A percentile compares a stretch with the other conserved stretches of the same genome.
Conservation (phyloP, 2,329 filamentous ascomycete genomes). For the Cercospora sp. region DNA sequence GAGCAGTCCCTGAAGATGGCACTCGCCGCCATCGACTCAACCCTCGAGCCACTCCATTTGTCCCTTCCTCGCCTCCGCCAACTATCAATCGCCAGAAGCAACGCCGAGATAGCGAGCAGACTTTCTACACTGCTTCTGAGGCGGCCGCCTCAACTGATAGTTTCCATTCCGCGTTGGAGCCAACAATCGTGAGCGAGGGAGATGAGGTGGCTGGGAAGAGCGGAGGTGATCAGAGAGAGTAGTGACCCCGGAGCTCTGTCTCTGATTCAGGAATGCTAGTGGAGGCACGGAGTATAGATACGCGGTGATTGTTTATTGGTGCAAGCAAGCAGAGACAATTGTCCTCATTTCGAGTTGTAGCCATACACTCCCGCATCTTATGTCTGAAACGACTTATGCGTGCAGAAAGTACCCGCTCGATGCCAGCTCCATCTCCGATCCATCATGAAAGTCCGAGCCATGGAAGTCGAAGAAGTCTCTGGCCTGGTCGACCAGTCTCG, state of each 20-base stretch:
- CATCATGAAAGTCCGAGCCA: not conserved
- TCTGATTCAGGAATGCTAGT: not conserved
- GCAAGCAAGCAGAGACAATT: not conserved
- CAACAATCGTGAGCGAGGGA: not conserved
- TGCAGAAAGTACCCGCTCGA: not conserved
- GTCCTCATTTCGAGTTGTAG: not conserved
- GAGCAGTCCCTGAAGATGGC: not conserved
- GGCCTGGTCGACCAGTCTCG: slow-evolving; percentile 36
- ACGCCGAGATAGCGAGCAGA: not conserved
- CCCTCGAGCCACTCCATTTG: not conserved
- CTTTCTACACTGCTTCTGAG: not conserved
- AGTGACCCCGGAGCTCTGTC: not conserved
- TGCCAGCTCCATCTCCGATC: not conserved
- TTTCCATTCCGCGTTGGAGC: not conserved
- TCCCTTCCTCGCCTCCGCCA: not conserved
- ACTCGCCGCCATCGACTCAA: not conserved
- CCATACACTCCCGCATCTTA: not conserved
- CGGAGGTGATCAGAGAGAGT: not conserved
- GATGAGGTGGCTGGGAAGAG: not conserved
- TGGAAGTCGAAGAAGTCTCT: slow-evolving; percentile 36
- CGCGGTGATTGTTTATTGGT: not conserved
- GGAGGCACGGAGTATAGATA: not conserved
- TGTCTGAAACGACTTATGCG: not conserved
- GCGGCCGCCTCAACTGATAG: not conserved
- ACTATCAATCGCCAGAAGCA: not conserved